These are phyloP conservation scores for Penicillium nordicum DNA, from an alignment of 2,329 filamentous ascomycete species.

Conservation along the genomic window DNA sequence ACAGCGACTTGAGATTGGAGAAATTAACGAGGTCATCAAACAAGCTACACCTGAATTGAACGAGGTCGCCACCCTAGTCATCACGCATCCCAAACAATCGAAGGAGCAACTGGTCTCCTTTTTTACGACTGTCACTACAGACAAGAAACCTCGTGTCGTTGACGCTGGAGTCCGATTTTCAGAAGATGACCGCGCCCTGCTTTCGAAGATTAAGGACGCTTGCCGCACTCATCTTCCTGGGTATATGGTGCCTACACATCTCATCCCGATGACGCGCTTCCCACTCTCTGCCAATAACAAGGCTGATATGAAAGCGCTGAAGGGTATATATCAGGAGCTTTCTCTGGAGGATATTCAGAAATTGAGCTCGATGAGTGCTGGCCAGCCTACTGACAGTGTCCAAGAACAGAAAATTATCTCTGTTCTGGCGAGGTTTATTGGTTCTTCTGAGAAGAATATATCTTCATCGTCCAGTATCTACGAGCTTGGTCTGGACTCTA, in stretches of 20 bases:
- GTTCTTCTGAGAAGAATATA: slow-evolving; percentile 46
- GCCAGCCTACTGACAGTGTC: slow-evolving; percentile 29
- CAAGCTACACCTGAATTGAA: slow-evolving; percentile 55
- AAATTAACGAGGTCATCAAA: slow-evolving; percentile 82
- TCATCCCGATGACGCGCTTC: slow-evolving; percentile 67
- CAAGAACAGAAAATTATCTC: slow-evolving; percentile 48
- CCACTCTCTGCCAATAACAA: slow-evolving; percentile 90
- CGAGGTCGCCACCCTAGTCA: slow-evolving; percentile 73
- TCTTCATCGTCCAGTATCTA: slow-evolving; percentile 66
- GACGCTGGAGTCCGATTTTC: slow-evolving; percentile 38
- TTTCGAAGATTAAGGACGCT: slow-evolving; percentile 53
- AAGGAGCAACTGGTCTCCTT: slow-evolving; percentile 84
- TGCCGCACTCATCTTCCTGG: slow-evolving; percentile 68
- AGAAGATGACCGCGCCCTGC: slow-evolving; percentile 39
- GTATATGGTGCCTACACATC: slow-evolving; percentile 90
- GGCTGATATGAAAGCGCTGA: slow-evolving; percentile 69
- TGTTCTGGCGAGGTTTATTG: slow-evolving; percentile 54
- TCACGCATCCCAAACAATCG: slow-evolving; percentile 66
- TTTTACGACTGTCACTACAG: slow-evolving; percentile 39
- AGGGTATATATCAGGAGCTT: slow-evolving; percentile 61
- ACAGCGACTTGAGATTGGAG: slow-evolving; percentile 81
- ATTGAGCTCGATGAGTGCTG: slow-evolving; percentile 42
- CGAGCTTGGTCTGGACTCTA: slow-evolving; percentile 83
- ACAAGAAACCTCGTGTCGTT: slow-evolving; percentile 18
- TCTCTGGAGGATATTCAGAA: slow-evolving; percentile 60